Base-by-base conservation (phyloP, 2,329 filamentous ascomycete species). In the Aspergillus costaricaensis region DNA sequence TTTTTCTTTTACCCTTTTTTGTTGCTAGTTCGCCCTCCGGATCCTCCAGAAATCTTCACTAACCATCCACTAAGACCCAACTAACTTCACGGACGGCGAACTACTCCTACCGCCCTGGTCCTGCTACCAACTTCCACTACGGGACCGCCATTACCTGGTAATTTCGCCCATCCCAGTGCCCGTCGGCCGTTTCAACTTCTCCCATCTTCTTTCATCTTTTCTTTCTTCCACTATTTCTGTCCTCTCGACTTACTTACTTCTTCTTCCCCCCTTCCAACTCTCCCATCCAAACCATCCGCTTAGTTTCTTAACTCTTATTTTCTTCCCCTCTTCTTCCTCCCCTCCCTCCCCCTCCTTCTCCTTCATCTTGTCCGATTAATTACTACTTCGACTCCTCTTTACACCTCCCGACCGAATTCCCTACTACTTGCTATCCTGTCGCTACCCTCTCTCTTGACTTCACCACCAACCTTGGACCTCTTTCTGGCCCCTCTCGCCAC, bases 171-270 rank as follows among this genome's bases (percentile, higher is more conserved):
- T 53, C 59, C 64, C 56, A 65, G 51, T 62, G 51, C 61, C 55
- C 61, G 49, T 60, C 62, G 58, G 61, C 59, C 57, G 64, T 64
- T 67, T 70, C 59, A 61, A 63, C 60, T 60, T 66, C 59, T 50
- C 58, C 64, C 53, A 57, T 58, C 58, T 58, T 53, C 60, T 60
- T 61, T 62, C 60, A 61, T 55, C 60, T 61, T 64, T 57, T 62
- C 57, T 53, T 36, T 63, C 57, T 65, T 58, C 56, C 59, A 61
- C 41, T 30, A 50, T 17, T 50, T 50, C 47, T 50, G 15, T 21
- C 17, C 17, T 30, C 41, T 60, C 50, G 36, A 49, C 44, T 39
- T 32, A 36, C 21, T 21, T 21, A 21, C 50, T 15, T 52, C 32
- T 63, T 55, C 62, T 51, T 48, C 23, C 62, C 59, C 59, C 56